Conservation (phyloP, 2,329 filamentous ascomycete species). For the Alternaria sp. region DNA sequence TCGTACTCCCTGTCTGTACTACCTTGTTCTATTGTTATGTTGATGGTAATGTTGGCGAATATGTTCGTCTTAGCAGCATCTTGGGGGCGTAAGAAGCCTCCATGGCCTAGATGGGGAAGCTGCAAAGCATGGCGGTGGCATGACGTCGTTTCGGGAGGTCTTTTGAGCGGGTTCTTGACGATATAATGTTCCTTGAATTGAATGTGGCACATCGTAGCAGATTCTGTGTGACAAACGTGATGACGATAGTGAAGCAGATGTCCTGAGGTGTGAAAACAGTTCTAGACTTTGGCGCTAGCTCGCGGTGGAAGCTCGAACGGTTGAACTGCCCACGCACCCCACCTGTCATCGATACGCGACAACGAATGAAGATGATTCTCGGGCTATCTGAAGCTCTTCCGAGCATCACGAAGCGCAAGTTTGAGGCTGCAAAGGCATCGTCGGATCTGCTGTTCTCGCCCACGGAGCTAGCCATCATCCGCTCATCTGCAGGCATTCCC, state of each 20-base stretch:
- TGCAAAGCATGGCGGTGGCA: conserved; percentile 8
- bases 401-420: conserved; percentile 48
- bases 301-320: background rate
- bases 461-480: conserved; percentile 49
- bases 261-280: conserved; percentile 8
- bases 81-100: conserved; percentile 6
- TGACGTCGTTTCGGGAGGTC: background rate
- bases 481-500: conserved; percentile 45
- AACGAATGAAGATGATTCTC: conserved; percentile 35
- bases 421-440: conserved; percentile 42
- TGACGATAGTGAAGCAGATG: background rate
- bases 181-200: background rate
- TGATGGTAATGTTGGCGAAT: background rate
- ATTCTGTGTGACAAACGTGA: background rate
- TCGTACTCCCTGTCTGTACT: conserved; percentile 1
- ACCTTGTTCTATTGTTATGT: conserved; percentile 3
- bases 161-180: background rate
- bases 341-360: background rate
- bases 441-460: conserved; percentile 49
- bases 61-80: background rate
- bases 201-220: background rate
- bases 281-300: conserved; percentile 6
- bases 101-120: conserved; percentile 12
- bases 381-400: conserved; percentile 45
- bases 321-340: background rate